Evolutionary conservation across 192 early-diverging fungal genomes (phyloP).

Genomic region (Backusella australiensis): DNA sequence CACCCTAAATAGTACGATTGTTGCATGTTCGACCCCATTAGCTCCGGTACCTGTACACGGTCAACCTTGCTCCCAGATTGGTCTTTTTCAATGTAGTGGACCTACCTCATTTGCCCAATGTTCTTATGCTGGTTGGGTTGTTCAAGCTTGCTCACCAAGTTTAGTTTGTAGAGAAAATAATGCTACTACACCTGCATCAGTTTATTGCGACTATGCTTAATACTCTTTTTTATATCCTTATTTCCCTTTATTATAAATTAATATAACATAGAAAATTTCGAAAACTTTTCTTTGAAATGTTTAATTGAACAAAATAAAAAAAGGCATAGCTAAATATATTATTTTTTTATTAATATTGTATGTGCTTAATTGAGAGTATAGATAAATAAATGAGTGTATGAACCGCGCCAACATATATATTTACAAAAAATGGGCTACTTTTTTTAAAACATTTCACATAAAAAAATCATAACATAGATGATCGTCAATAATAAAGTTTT

Average conservation of each 20-base stretch:
- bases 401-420: neutral
- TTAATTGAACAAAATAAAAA: neutral
- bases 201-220: conserved; percentile 34
- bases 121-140: conserved; percentile 41
- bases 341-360: neutral
- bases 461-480: conserved; percentile 2
- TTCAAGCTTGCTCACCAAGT: conserved; percentile 38
- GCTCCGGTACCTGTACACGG: conserved; percentile 24
- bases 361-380: neutral
- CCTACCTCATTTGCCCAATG: conserved; percentile 41
- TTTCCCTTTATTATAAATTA: neutral
- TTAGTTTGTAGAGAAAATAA: conserved; percentile 42
- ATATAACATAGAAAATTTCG: neutral
- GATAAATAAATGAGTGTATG: neutral
- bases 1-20: neutral
- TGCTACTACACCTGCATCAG: conserved; percentile 27
- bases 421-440: neutral
- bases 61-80: conserved; percentile 27
- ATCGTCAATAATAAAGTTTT: conserved; percentile 11
- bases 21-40: conserved; percentile 5
- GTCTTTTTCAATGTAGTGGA: conserved; percentile 44
- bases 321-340: neutral
- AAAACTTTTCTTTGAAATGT: neutral
- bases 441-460: neutral
- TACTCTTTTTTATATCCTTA: neutral